A percentile compares a stretch with the other conserved stretches of the same genome.
phyloP scores from a whole-genome alignment of 2,329 filamentous ascomycete species.

The Iodosphaeria phyllophila region DNA sequence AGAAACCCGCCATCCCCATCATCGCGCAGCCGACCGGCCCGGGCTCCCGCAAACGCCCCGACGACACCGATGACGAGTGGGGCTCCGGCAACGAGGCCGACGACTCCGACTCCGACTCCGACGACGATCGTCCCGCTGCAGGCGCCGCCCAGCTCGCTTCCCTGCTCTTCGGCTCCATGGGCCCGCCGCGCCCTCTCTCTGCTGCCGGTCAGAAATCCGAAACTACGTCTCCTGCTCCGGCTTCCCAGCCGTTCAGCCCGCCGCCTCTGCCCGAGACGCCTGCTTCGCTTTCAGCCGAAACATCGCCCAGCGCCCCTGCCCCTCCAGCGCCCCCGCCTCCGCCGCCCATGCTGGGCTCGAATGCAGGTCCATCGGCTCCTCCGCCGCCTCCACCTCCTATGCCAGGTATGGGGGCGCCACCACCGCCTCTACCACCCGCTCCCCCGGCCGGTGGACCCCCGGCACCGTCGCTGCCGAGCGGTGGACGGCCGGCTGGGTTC shows the following conservation, averaged over 20 bases:
- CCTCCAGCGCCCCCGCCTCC: constrained; percentile 19
- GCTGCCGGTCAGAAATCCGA: constrained; percentile 54
- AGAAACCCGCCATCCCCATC: constrained; percentile 21
- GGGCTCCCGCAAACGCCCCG: constrained; percentile 33
- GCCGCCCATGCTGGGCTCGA: constrained; percentile 18
- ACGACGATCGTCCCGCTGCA: constrained; percentile 62
- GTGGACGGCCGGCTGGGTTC: constrained; percentile 40
- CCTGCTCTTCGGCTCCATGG: constrained; percentile 95
- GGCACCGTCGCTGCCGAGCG: constrained; percentile 22
- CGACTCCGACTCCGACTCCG: constrained; percentile 48
- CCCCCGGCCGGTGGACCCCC: constrained; percentile 21
- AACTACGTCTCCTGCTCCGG: constrained; percentile 18
- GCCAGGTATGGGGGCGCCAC: constrained; percentile 19
- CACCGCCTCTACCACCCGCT: constrained; percentile 25
- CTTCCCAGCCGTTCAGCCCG: constrained; percentile 11
- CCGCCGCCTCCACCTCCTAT: constrained; percentile 26
- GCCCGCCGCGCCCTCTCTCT: constrained; percentile 71
- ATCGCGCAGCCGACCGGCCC: constrained; percentile 27
- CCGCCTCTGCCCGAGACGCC: constrained; percentile 18
- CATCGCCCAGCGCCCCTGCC: constrained; percentile 13
- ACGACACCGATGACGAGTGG: constrained; percentile 53
- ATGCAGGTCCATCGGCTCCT: constrained; percentile 18
- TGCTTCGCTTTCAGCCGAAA: no score
- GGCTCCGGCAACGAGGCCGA: constrained; percentile 50
- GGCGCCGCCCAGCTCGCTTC: constrained; percentile 85